Evolutionary conservation across 2,329 filamentous ascomycete genomes (phyloP).

Genomic region (Sporothrix protearum): DNA sequence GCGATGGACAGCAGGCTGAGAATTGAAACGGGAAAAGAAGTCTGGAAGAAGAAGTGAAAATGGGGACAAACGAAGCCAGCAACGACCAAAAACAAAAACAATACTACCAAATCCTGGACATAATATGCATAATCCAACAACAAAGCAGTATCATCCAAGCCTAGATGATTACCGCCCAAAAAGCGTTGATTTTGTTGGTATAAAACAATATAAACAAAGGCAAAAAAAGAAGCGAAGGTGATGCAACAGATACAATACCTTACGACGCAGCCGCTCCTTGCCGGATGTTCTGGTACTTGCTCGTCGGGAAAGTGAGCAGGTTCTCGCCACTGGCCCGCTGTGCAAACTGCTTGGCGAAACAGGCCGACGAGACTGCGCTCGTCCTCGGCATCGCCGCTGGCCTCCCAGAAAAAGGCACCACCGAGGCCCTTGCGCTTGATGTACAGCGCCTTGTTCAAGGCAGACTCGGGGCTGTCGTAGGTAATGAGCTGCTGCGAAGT

Average conservation of each 20-base stretch:
- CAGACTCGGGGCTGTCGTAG: constrained; percentile 62
- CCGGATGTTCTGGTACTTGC: constrained; percentile 56
- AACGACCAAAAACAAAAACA: background rate
- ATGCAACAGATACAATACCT: background rate
- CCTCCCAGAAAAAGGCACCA: constrained; percentile 84
- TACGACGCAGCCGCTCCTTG: background rate
- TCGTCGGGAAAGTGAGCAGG: constrained; percentile 53
- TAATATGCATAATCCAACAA: background rate
- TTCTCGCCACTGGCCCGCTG: constrained; percentile 51
- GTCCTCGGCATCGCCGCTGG: constrained; percentile 59
- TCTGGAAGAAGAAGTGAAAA: too few relatives aligned
- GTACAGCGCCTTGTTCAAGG: constrained; percentile 60
- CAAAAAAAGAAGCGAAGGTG: background rate
- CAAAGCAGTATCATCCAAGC: background rate
- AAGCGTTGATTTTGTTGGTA: background rate
- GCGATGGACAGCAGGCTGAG: background rate
- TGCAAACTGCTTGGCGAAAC: constrained; percentile 50
- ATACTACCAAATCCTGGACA: background rate
- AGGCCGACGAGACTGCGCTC: constrained; percentile 56
- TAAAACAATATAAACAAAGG: background rate
- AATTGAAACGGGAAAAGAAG: background rate
- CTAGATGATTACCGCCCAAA: background rate
- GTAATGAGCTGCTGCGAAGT: constrained; percentile 60
- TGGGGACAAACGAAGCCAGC: background rate
- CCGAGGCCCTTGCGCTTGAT: constrained; percentile 60